Evolutionary conservation across 2,329 filamentous ascomycete species (phyloP).

Genomic region (Ascochyta viciae-villosae): DNA sequence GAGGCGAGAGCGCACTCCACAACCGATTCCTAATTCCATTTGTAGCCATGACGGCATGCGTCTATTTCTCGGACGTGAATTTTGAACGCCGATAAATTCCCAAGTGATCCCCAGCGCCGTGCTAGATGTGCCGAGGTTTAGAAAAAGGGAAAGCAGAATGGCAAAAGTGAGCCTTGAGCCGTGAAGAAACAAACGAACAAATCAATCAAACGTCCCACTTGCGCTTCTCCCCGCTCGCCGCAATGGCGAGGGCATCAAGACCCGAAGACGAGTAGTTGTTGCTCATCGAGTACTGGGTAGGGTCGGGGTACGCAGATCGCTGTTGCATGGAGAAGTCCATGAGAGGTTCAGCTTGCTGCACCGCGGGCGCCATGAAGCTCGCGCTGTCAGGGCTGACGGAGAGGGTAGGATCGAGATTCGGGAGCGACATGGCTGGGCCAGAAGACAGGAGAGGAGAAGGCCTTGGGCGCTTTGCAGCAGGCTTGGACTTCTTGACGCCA

Average conservation of each 20-base stretch:
- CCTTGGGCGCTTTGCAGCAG: conserved; percentile 43
- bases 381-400: conserved; percentile 37
- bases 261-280: conserved; percentile 41
- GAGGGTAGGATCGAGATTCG: conserved; percentile 38
- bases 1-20: not conserved
- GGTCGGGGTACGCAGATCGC: conserved; percentile 43
- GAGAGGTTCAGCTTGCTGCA: conserved; percentile 37
- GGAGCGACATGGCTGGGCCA: conserved; percentile 27
- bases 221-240: conserved; percentile 48
- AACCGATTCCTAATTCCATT: conserved; percentile 30
- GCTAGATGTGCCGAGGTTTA: conserved; percentile 10
- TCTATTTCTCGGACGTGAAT: conserved; percentile 40
- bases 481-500: conserved; percentile 49
- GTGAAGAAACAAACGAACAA: not conserved
- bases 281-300: conserved; percentile 32
- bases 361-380: conserved; percentile 37
- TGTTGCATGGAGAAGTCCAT: conserved; percentile 28
- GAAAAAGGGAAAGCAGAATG: not conserved
- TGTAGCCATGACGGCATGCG: conserved; percentile 52
- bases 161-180: not conserved
- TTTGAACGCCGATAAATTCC: conserved; percentile 27
- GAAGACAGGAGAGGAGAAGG: conserved; percentile 41
- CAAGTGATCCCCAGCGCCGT: conserved; percentile 23
- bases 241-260: conserved; percentile 48
- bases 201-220: conserved; percentile 33